phyloP scores from a whole-genome alignment of 345 rosid species.

The Erucastrum elatum region DNA sequence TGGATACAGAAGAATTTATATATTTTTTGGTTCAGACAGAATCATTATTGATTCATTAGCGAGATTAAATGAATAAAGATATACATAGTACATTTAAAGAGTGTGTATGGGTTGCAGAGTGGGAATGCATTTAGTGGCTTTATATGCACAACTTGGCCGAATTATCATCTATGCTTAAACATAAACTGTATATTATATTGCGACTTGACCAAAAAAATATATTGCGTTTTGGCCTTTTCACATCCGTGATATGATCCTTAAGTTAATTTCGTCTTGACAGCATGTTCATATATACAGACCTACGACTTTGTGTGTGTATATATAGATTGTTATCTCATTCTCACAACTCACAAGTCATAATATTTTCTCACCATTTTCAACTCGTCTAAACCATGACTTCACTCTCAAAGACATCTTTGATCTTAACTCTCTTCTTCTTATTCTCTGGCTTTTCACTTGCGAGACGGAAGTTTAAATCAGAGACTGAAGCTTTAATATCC shows the following conservation, averaged over 20 bases:
- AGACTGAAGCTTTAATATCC: conserved; percentile 55
- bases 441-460: conserved; percentile 35
- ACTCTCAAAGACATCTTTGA: conserved; percentile 27
- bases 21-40: too few species aligned
- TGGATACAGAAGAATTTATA: neutral
- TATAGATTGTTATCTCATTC: neutral
- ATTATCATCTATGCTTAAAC: neutral
- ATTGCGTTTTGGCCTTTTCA: conserved; percentile 35
- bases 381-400: conserved; percentile 11
- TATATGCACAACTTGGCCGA: conserved; percentile 35
- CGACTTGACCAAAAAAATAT: conserved; percentile 21
- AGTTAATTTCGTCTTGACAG: neutral
- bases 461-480: conserved; percentile 41
- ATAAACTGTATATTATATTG: neutral
- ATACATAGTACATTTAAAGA: neutral
- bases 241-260: conserved; percentile 32
- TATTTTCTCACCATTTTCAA: conserved; percentile 12
- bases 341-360: neutral
- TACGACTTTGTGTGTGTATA: neutral
- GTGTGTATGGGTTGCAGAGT: conserved; percentile 7
- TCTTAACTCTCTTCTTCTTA: conserved; percentile 27
- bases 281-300: neutral
- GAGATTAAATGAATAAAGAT: neutral
- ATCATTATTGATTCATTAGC: neutral
- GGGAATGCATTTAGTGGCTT: conserved; percentile 24